Base-by-base conservation (phyloP, 2,329 filamentous ascomycete species). In the Pestalotiopsis sp. region DNA sequence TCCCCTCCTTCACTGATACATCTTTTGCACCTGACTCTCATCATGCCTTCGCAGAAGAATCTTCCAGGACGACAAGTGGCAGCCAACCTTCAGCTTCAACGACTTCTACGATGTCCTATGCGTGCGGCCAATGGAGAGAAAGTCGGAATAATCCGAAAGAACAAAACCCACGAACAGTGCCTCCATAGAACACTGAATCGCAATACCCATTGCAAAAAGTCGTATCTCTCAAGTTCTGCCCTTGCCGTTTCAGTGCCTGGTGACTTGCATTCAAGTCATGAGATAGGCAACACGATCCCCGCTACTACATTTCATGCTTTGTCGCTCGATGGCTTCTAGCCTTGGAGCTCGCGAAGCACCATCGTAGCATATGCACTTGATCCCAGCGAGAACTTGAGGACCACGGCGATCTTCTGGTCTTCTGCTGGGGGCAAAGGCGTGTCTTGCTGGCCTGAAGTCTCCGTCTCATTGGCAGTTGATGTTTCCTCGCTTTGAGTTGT, bases 311-410 rank as follows among this genome's bases (percentile, higher is more conserved):
- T 11, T 11, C 12, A 58, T n/a, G 39, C 64, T n/a, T 60, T 17
- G 25, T n/a, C n/a, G 64, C 39, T 59, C 20, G 13, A 27, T 23
- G 64, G 64, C 64, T 31, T 38, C 52, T 55, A 69, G 39, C 77
- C 77, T 65, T 79, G 76, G 65, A 79, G 71, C 66, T 79, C 78
- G 64, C 78, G 74, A 70, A 79, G 70, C 9, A 75, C 76, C 59
- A 79, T 74, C 2, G 78, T 79, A 31, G 78, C 78, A 66, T 79
- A 79, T 66, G 78, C 76, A 62, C 78, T 79, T 3, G 77, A 76
- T 52, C 77, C 72, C 49, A 79, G 69, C 23, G 76, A 69, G 64
- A 79, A 79, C 39, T 76, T 76, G 59, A 79, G 68, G n/a, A 78
- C 73, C 9, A 79, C 76, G 69, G 77, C 77, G 67, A 79, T 76